Conservation (phyloP, 208 protist genomes). For the Trypanosoma conorhini region DNA sequence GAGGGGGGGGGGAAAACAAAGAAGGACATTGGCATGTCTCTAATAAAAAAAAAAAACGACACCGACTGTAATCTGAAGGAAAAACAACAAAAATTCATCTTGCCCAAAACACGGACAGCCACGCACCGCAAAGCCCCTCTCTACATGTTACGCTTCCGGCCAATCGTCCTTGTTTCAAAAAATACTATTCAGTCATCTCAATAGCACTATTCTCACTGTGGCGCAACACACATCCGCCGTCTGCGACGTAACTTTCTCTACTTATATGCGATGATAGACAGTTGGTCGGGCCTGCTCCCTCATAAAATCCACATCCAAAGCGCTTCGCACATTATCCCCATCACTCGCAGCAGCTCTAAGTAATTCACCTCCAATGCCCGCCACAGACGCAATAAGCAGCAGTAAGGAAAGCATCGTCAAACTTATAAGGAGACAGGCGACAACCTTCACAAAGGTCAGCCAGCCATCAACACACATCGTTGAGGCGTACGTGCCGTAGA, state of each 20-base stretch:
- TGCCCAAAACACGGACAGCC: no score
- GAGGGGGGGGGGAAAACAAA: no score
- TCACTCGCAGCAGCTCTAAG: not conserved
- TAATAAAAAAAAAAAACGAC: no score
- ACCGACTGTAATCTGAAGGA: no score
- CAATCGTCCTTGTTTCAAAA: no score
- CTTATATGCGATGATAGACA: not conserved
- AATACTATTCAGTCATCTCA: no score
- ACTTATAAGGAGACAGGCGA: slow-evolving; percentile 9
- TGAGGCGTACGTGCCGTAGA: not conserved
- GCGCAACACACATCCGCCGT: no score
- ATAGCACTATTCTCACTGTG: no score
- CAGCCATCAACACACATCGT: slow-evolving; percentile 15
- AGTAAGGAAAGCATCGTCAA: slow-evolving; percentile 10
- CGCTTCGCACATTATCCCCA: not conserved
- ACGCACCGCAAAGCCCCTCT: no score
- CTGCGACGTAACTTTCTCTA: not conserved
- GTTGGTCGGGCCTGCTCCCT: not conserved
- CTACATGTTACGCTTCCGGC: no score
- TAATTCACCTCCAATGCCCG: slow-evolving; percentile 3
- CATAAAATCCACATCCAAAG: not conserved
- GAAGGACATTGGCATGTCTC: no score
- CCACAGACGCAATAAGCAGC: slow-evolving; percentile 3
- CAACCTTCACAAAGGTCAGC: slow-evolving; percentile 15
- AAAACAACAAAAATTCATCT: no score